These are phyloP conservation scores for Pachysandra terminalis DNA, from an alignment of 164 flowering plant species.

Conservation along the genomic window DNA sequence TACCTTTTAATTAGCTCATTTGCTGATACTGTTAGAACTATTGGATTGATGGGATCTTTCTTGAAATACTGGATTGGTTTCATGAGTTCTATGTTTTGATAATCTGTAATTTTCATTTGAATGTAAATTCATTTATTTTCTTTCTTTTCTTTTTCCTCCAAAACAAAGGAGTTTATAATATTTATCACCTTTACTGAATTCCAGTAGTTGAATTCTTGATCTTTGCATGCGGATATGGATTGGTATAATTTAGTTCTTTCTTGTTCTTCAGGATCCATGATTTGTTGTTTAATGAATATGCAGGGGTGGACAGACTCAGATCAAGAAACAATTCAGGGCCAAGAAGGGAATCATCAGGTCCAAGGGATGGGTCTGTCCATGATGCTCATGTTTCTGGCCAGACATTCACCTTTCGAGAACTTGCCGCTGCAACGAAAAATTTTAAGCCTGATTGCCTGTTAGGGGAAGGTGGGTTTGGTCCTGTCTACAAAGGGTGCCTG, in stretches of 20 bases:
- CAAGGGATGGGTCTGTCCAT: slow-evolving; percentile 28
- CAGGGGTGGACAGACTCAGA: slow-evolving; percentile 51
- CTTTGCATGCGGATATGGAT: no score
- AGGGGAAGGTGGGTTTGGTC: slow-evolving; percentile 80
- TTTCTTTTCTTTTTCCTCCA: background rate
- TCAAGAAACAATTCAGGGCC: slow-evolving; percentile 36
- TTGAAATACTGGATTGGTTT: background rate
- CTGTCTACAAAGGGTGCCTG: slow-evolving; percentile 59
- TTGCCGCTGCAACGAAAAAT: slow-evolving; percentile 66
- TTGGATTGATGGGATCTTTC: background rate
- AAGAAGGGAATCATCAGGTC: slow-evolving; percentile 28
- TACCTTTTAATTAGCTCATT: background rate
- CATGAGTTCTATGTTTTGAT: background rate
- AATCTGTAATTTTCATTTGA: background rate
- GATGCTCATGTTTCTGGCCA: slow-evolving; percentile 50
- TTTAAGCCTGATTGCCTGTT: slow-evolving; percentile 57
- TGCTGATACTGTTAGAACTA: background rate
- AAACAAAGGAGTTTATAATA: background rate
- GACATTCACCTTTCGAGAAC: slow-evolving; percentile 64
- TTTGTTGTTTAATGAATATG: slow-evolving; percentile 10
- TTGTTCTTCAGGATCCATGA: background rate
- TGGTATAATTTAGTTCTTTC: background rate
- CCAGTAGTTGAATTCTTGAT: background rate
- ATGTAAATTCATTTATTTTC: background rate
- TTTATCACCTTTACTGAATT: background rate